These are phyloP conservation scores for Podila horticola DNA, from an alignment of 192 early-diverging fungal genomes.

Conservation along the genomic window DNA sequence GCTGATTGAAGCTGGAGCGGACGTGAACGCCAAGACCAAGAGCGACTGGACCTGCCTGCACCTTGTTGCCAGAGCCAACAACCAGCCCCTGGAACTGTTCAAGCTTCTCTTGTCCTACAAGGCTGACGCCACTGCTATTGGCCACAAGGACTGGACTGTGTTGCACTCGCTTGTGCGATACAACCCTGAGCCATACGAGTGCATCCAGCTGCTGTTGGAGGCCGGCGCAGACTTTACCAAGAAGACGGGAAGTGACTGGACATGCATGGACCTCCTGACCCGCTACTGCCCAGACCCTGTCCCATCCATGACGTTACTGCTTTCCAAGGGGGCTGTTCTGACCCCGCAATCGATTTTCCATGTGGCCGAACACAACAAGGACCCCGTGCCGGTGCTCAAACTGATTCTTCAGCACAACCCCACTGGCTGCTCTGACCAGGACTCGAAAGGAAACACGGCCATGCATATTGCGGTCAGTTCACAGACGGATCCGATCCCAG, in stretches of 20 bases:
- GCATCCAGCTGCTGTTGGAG: constrained; percentile 34
- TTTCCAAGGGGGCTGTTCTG: constrained; percentile 37
- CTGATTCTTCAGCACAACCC: constrained; percentile 35
- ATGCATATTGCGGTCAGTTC: constrained; percentile 42
- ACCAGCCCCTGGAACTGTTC: constrained; percentile 51
- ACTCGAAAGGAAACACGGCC: constrained; percentile 38
- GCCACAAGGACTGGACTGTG: constrained; percentile 51
- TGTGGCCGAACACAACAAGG: constrained; percentile 41
- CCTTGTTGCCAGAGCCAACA: constrained; percentile 70
- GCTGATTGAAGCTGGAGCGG: constrained; percentile 71
- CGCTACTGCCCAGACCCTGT: constrained; percentile 48
- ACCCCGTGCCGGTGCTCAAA: constrained; percentile 40
- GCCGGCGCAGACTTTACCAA: constrained; percentile 49
- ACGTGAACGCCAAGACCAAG: constrained; percentile 71
- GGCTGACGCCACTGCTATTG: constrained; percentile 47
- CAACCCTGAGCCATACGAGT: constrained; percentile 43
- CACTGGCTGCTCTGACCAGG: constrained; percentile 22
- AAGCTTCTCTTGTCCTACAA: constrained; percentile 43
- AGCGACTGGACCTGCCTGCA: constrained; percentile 77
- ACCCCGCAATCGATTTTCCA: constrained; percentile 48
- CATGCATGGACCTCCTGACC: constrained; percentile 48
- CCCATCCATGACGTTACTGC: constrained; percentile 42
- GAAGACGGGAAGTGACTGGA: constrained; percentile 50
- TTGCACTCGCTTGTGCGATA: constrained; percentile 44
- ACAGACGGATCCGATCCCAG: constrained; percentile 33